A percentile compares a stretch with the other conserved stretches of the same genome.
These are phyloP conservation scores for Jimgerdemannia lactiflua DNA, from an alignment of 192 early-diverging fungal genomes.

Conservation along the genomic window DNA sequence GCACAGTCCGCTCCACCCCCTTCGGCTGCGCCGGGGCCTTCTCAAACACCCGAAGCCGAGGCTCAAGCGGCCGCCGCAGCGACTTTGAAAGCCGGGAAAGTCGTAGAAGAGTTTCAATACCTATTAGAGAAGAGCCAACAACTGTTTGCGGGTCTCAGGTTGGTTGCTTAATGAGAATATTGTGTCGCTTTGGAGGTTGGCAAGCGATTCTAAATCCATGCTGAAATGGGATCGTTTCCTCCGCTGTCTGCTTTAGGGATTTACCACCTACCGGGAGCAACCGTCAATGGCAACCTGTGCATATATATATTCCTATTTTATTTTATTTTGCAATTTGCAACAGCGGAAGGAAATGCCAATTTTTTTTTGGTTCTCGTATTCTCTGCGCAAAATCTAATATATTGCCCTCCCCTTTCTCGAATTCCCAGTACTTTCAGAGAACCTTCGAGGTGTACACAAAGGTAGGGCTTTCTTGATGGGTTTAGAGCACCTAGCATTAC, in stretches of 20 bases:
- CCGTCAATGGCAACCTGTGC: constrained; percentile 55
- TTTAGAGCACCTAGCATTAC: neutral
- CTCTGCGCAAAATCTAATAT: too few relatives aligned
- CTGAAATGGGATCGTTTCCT: neutral
- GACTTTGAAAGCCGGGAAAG: constrained; percentile 37
- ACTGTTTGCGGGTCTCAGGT: constrained; percentile 90
- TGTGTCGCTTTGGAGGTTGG: constrained; percentile 8
- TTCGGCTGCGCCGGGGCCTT: neutral
- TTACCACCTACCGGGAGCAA: constrained; percentile 83
- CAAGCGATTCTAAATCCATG: too few relatives aligned
- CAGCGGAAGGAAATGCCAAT: too few relatives aligned
- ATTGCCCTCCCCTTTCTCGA: neutral
- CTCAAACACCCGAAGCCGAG: neutral
- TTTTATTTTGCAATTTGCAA: neutral
- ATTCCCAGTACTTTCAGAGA: constrained; percentile 79
- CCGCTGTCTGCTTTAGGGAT: constrained; percentile 49
- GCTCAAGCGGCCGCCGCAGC: neutral
- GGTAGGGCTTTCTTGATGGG: constrained; percentile 20
- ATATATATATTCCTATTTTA: neutral
- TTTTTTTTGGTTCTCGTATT: neutral
- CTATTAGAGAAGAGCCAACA: constrained; percentile 97
- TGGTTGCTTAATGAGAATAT: constrained; percentile 10
- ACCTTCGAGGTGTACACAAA: constrained; percentile 98
- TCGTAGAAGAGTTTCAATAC: constrained; percentile 89
- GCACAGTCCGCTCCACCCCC: neutral